Evolutionary conservation across 768 basidiomycete genomes (phyloP), one percentile per base, ranked within the genome.

Genomic region (Lactarius tabidus): DNA sequence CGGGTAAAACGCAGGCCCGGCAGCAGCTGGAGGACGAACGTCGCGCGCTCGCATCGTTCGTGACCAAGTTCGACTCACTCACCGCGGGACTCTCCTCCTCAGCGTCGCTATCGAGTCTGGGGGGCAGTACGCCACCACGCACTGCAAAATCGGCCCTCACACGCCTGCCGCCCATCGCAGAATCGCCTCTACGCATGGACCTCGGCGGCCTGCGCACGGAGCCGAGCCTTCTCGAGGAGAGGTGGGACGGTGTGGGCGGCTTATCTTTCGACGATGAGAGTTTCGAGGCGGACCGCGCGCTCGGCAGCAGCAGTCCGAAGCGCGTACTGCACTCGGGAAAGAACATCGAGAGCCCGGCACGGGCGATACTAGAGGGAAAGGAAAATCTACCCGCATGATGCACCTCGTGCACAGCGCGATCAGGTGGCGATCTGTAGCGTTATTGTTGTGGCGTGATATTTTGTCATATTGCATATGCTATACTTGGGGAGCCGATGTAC

Each of bases 61-160:
- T 94, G 53, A 81, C 79, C 74, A 91, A 89, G 73, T 91, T 93
- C 71, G 92, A 94, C 75, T 81, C 90, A 14, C 75, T 90, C 31
- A 88, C 88, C 0, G 72, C 89, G 36, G 75, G 76, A 3, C 62
- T 64, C 43, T 60, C 63, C 7, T 60, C 59, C 35, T 36, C 58
- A 9, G 33, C 45, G 28, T 65, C 64, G 4, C 18, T 61, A 29
- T 23, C 64, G 14, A 31, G 23, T n/a, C 23, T 65, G 55, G n/a
- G 9, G n/a, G 28, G 57, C 48, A 60, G 43, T 23, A 59, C 67
- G 6, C 53, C 67, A 45, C 78, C 74, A 64, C 76, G 75, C 29
- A 68, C 73, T 14, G 70, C 69, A 26, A 66, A 74, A 9, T 65
- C 76, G n/a, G 35, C 59, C 67, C 23, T 71, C 75, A 62, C 66